Base-by-base conservation (phyloP, 2,329 filamentous ascomycete species). In the Hortaea werneckii region DNA sequence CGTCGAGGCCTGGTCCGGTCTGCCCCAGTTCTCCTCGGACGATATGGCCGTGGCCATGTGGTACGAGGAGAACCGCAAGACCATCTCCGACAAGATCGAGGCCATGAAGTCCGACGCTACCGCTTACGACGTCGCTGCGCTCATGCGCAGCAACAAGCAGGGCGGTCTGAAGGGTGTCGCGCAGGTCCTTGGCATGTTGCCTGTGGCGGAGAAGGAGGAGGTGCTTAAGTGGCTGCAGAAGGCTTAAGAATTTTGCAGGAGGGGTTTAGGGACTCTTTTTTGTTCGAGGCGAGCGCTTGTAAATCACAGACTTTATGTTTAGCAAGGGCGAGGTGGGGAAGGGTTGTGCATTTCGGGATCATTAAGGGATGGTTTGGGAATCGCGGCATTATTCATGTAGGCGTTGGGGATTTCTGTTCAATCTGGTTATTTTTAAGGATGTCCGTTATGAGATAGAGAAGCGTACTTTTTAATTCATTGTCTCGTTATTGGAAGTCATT, bases 41-140 rank as follows among this genome's bases (percentile, higher is more conserved):
- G 92, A 98, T 65, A 79, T 79, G 57, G 82, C 81, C 55, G 92
- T 95, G 28, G 87, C 89, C 4, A 77, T 83, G 58, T 98, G 92
- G 92, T 96, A 95, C 65, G 92, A 98, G 75, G 83, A 90, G 71
- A 92, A 96, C 72, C 77, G 87, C 63, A 87, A 90, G 74, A 71
- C 73, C 37, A 80, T 98, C 42, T 77, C 84, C 52, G 78, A 83
- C 52, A 94, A 92, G 78, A 80, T 96, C 28, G 88, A 95, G 65
- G 70, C 74, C 9, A 74, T 96, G 60, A 92, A 87, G 77, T 76
- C 78, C 5, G 86, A 95, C 50, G 77, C 79, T 37, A 75, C 85
- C 28, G 78, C 80, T 5, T 73, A 75, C 46, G 81, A 87, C 58
- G 78, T 87, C 56, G 83, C 87, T 6, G 77, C 81, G 43, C 61